Evolutionary conservation across 2,329 filamentous ascomycete species (phyloP), one percentile per base, ranked within the genome.

Genomic region (Cladophialophora exuberans): DNA sequence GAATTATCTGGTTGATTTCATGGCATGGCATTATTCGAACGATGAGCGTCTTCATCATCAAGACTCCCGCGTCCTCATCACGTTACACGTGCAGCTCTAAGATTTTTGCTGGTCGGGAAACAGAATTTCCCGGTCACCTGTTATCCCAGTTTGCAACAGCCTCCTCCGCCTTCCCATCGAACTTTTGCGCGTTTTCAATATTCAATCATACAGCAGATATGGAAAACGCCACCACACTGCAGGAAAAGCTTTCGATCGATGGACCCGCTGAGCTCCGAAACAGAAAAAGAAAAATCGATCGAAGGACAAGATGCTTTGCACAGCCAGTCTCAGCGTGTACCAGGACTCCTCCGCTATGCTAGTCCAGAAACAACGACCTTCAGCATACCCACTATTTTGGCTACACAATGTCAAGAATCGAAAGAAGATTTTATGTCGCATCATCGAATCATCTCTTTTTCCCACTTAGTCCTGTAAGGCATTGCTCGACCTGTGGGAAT

Each of bases 291-390:
- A n/a, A n/a, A n/a, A n/a, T n/a, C n/a, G n/a, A n/a, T n/a, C n/a
- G n/a, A n/a, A n/a, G n/a, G n/a, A n/a, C n/a, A n/a, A n/a, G n/a
- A n/a, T n/a, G n/a, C n/a, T n/a, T n/a, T 30, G 23, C 28, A 38
- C n/a, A 36, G 25, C 18, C 45, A 15, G 25, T 45, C 39, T 20
- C 25, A 33, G 18, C 36, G n/a, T n/a, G n/a, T n/a, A 26, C 38
- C 49, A n/a, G 31, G 51, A 54, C 46, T 47, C 55, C 55, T 30
- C 43, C 51, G 58, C 58, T 52, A 61, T 61, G 58, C 52, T 59
- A 53, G 45, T 30, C 38, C 47, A 49, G 50, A 44, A 49, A 52
- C 43, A 44, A 47, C 13, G 35, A 25, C 15, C 33, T 52, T 31
- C 17, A 20, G 15, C 18, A 36, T 11, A 41, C 25, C 38, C 41